These are phyloP conservation scores for Hortaea werneckii DNA, from an alignment of 2,329 filamentous ascomycete genomes.

Conservation along the genomic window DNA sequence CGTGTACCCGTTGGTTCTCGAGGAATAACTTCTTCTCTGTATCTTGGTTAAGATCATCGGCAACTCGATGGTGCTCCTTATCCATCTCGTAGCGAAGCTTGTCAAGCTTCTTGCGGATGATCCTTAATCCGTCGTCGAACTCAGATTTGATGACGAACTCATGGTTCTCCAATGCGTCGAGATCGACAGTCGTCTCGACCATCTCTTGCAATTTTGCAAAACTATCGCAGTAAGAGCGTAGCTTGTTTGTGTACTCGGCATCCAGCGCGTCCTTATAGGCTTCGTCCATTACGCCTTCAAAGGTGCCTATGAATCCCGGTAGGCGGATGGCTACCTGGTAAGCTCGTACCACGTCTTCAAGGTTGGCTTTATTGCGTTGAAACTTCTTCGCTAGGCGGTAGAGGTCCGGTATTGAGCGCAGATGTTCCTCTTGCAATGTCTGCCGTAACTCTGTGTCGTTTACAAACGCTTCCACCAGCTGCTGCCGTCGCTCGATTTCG, in stretches of 20 bases:
- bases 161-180: constrained; percentile 89
- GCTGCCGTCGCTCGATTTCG: constrained; percentile 84
- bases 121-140: constrained; percentile 78
- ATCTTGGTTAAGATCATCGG: constrained; percentile 76
- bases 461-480: constrained; percentile 90
- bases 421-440: constrained; percentile 92
- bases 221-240: constrained; percentile 63
- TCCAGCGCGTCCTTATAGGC: constrained; percentile 81
- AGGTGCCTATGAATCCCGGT: constrained; percentile 76
- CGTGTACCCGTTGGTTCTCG: constrained; percentile 90
- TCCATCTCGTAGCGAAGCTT: constrained; percentile 75
- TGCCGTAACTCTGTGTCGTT: constrained; percentile 87
- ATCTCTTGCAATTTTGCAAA: constrained; percentile 87
- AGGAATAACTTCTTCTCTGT: constrained; percentile 98
- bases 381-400: constrained; percentile 92
- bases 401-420: constrained; percentile 85
- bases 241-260: constrained; percentile 72
- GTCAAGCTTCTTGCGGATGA: constrained; percentile 87
- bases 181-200: constrained; percentile 95
- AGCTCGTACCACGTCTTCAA: constrained; percentile 90
- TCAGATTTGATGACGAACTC: constrained; percentile 99
- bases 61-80: constrained; percentile 65
- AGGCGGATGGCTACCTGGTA: constrained; percentile 92
- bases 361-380: constrained; percentile 76
- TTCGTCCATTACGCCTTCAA: constrained; percentile 94